Evolutionary conservation across 2,329 filamentous ascomycete species (phyloP).

Genomic region (Colletotrichum sp.): DNA sequence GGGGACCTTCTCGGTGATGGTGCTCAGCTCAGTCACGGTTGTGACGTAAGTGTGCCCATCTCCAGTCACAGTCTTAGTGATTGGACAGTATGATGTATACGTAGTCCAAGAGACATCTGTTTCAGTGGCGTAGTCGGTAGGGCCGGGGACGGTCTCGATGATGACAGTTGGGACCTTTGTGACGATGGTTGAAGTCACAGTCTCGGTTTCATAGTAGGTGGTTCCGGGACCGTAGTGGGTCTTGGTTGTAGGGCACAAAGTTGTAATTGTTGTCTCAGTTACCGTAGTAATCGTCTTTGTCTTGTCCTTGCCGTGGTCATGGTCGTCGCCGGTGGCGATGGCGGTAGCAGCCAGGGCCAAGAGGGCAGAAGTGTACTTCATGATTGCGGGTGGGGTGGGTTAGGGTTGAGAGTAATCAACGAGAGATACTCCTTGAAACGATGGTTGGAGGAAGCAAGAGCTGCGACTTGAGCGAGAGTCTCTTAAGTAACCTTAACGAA

Average conservation of each 20-base stretch:
- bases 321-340: conserved; percentile 11
- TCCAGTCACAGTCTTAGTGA: too few relatives aligned
- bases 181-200: conserved; percentile 31
- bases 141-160: conserved; percentile 37
- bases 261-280: background rate
- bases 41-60: too few relatives aligned
- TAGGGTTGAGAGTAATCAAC: background rate
- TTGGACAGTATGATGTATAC: too few relatives aligned
- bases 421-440: conserved; percentile 8
- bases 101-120: conserved; percentile 30
- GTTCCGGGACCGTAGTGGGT: conserved; percentile 25
- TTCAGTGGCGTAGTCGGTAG: conserved; percentile 36
- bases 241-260: conserved; percentile 9
- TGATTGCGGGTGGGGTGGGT: background rate
- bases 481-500: conserved; percentile 25
- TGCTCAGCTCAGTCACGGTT: too few relatives aligned
- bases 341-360: conserved; percentile 14
- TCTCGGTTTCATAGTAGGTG: conserved; percentile 28
- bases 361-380: conserved; percentile 18
- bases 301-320: conserved; percentile 15
- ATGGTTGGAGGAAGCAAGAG: background rate
- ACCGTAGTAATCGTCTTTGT: conserved; percentile 10
- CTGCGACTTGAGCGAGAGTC: conserved; percentile 17
- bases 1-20: conserved; percentile 23
- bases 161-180: conserved; percentile 36